A percentile compares a stretch with the other conserved stretches of the same genome.
Conservation (phyloP, 106 monocot genomes). For the Phalaenopsis aphrodite region DNA sequence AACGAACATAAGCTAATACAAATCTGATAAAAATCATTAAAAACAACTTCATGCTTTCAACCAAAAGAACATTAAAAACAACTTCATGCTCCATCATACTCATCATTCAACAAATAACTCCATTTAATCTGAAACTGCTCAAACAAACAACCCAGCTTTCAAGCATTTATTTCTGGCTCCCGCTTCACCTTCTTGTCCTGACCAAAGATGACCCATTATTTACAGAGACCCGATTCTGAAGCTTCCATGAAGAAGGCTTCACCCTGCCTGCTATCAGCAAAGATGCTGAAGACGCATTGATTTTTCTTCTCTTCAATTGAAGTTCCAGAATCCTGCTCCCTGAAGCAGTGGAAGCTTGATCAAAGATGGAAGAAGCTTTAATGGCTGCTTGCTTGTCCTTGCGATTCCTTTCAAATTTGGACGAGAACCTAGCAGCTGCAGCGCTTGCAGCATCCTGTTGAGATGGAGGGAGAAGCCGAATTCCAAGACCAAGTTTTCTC, state of each 20-base stretch:
- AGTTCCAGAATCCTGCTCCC: conserved; percentile 37
- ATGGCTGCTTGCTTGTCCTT: conserved; percentile 78
- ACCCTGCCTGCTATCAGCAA: conserved; percentile 56
- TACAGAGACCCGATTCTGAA: neutral
- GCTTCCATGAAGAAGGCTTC: conserved; percentile 50
- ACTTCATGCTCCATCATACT: too few relatives aligned
- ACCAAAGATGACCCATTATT: conserved; percentile 1
- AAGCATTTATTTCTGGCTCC: too few relatives aligned
- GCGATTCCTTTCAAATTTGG: conserved; percentile 70
- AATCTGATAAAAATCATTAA: too few relatives aligned
- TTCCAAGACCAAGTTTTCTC: conserved; percentile 72
- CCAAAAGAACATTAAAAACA: too few relatives aligned
- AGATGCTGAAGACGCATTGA: conserved; percentile 46
- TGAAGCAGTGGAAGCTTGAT: conserved; percentile 20
- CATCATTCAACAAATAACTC: too few relatives aligned
- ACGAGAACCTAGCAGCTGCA: conserved; percentile 48
- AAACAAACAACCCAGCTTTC: too few relatives aligned
- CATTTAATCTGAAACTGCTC: too few relatives aligned
- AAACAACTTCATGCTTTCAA: too few relatives aligned
- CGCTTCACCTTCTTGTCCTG: neutral
- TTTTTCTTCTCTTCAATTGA: conserved; percentile 60
- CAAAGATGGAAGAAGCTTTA: conserved; percentile 82
- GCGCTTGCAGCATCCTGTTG: conserved; percentile 54
- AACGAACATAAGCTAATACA: too few relatives aligned
- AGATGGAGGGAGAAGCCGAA: conserved; percentile 75